phyloP scores from a whole-genome alignment of 2,329 filamentous ascomycete species.

The Onygenales sp. region DNA sequence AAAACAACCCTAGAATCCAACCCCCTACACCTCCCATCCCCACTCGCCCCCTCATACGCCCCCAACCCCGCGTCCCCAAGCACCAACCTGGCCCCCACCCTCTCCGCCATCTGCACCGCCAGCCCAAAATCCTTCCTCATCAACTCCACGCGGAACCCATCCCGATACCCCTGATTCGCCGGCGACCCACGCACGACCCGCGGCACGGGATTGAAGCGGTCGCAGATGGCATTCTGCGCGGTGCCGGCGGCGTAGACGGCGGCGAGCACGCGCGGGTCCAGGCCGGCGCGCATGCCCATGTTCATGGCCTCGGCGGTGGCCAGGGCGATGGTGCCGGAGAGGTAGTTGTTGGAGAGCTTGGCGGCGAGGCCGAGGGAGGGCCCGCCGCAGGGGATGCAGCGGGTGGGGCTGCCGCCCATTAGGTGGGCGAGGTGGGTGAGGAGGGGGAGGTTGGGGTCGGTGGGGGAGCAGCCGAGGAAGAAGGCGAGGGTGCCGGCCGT shows the following conservation, averaged over 20 bases:
- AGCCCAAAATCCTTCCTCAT: constrained; percentile 52
- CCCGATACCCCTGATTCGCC: constrained; percentile 39
- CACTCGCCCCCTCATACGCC: constrained; percentile 43
- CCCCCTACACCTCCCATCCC: constrained; percentile 43
- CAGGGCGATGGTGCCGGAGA: constrained; percentile 50
- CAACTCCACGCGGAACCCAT: constrained; percentile 50
- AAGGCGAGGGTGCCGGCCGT: constrained; percentile 43
- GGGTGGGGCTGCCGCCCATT: constrained; percentile 37
- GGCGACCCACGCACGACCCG: constrained; percentile 41
- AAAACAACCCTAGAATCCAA: constrained; percentile 50
- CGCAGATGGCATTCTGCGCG: constrained; percentile 43
- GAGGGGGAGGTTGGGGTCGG: constrained; percentile 33
- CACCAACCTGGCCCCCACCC: constrained; percentile 41
- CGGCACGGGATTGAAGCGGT: constrained; percentile 44
- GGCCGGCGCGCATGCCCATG: constrained; percentile 49
- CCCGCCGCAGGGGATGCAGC: constrained; percentile 48
- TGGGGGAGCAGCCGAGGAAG: constrained; percentile 39
- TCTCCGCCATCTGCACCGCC: constrained; percentile 45
- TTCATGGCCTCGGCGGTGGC: constrained; percentile 50
- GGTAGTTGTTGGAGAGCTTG: constrained; percentile 54
- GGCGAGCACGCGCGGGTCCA: constrained; percentile 45
- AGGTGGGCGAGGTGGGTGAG: constrained; percentile 37
- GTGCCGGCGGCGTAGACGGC: constrained; percentile 44
- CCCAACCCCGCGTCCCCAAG: constrained; percentile 42
- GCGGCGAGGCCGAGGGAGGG: constrained; percentile 48